Evolutionary conservation across 2,329 filamentous ascomycete genomes (phyloP).

Genomic region (Trichoderma aggressivum): DNA sequence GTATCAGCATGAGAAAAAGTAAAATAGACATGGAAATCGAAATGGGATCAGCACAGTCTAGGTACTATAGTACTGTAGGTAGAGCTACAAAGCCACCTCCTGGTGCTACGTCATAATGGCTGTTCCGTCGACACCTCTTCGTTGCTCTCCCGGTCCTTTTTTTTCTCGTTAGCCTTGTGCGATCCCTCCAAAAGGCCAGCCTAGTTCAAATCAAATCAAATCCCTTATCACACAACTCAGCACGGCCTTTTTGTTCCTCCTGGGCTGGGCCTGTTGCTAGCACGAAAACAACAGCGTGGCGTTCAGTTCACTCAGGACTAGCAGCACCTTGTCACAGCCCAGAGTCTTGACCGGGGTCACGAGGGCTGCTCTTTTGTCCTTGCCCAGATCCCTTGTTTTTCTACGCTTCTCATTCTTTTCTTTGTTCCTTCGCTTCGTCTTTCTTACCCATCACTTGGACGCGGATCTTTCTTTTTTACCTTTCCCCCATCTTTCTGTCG

Average conservation of each 20-base stretch:
- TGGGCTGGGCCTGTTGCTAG: neutral
- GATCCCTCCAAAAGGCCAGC: neutral
- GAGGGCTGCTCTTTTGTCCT: constrained; percentile 1
- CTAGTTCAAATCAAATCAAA: neutral
- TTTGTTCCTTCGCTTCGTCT: neutral
- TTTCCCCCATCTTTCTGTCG: neutral
- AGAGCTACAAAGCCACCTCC: neutral
- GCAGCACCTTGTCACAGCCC: neutral
- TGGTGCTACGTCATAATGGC: neutral
- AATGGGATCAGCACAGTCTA: neutral
- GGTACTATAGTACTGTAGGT: no score
- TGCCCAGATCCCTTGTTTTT: neutral
- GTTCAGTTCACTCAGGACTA: neutral
- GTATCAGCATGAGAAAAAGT: neutral
- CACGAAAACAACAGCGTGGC: constrained; percentile 7
- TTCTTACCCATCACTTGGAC: neutral
- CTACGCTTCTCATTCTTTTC: neutral
- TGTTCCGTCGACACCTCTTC: neutral
- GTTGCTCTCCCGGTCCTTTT: neutral
- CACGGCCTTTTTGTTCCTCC: neutral
- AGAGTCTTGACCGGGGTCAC: neutral
- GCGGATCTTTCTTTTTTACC: neutral
- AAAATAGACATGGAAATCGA: neutral
- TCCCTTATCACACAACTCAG: neutral
- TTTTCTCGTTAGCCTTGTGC: neutral